Percentiles rank a stretch among this genome's conserved stretches.
Conservation (phyloP, 2,329 filamentous ascomycete genomes). For the Colletotrichum karsti region DNA sequence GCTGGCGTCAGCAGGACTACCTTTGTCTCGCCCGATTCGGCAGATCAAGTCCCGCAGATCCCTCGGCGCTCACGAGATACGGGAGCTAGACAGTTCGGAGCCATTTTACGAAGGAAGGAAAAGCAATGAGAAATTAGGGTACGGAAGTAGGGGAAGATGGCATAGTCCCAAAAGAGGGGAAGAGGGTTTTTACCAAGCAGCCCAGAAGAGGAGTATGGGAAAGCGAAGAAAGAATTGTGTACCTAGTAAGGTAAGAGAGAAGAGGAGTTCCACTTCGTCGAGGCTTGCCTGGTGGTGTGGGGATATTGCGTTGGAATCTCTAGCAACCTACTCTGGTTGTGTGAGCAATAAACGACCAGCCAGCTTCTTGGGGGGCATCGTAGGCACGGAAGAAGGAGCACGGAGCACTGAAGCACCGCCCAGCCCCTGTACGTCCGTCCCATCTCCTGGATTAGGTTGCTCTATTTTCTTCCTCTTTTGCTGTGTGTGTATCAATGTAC, state of each 20-base stretch:
- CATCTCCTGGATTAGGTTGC: neutral
- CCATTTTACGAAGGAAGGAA: neutral
- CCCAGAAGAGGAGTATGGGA: neutral
- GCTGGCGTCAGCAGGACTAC: constrained; percentile 20
- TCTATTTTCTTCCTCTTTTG: neutral
- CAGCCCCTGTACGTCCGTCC: neutral
- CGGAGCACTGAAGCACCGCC: neutral
- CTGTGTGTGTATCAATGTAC: neutral
- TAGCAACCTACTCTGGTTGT: neutral
- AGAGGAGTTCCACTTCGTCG: constrained; percentile 25
- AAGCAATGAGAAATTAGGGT: neutral
- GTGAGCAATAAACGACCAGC: constrained; percentile 19
- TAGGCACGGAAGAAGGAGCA: neutral
- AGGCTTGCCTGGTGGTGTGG: constrained; percentile 28
- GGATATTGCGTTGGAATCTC: constrained; percentile 24
- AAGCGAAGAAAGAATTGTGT: constrained; percentile 27
- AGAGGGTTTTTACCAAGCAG: neutral
- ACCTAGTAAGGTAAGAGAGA: constrained; percentile 15
- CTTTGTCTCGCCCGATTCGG: constrained; percentile 22
- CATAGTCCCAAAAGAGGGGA: neutral
- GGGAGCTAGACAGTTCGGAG: neutral
- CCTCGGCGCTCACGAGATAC: constrained; percentile 6
- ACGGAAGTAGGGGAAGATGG: neutral
- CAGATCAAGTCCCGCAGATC: constrained; percentile 17
- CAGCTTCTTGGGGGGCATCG: too few species aligned